These are phyloP conservation scores for Tricholoma bakamatsutake DNA, from an alignment of 768 basidiomycete genomes.

Conservation along the genomic window DNA sequence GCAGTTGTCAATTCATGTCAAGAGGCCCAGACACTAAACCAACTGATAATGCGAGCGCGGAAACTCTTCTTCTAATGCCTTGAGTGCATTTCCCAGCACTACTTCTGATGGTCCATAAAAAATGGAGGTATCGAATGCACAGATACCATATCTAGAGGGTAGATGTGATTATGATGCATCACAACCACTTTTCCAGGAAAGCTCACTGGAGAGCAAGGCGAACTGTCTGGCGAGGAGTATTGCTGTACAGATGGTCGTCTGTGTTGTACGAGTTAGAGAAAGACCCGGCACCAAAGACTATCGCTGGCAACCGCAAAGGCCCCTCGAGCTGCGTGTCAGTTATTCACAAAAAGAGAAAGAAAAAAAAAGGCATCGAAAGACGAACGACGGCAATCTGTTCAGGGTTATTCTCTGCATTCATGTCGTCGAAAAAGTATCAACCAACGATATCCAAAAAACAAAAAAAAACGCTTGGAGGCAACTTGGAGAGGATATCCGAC, in stretches of 20 bases:
- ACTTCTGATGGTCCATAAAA: constrained; percentile 81
- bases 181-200: background rate
- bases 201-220: constrained; percentile 71
- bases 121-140: constrained; percentile 76
- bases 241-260: constrained; percentile 49
- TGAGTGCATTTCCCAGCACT: constrained; percentile 61
- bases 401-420: background rate
- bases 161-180: constrained; percentile 3
- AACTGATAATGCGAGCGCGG: constrained; percentile 75
- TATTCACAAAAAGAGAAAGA: background rate
- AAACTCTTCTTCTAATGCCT: constrained; percentile 57
- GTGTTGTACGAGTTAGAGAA: constrained; percentile 65
- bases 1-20: background rate
- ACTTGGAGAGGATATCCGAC: background rate
- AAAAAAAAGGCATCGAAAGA: constrained; percentile 19
- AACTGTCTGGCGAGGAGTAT: constrained; percentile 57
- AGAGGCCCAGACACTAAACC: constrained; percentile 31
- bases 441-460: no score
- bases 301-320: constrained; percentile 32
- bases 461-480: no score
- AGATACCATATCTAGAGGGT: constrained; percentile 64
- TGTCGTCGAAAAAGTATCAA: background rate
- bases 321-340: constrained; percentile 21
- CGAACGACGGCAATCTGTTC: constrained; percentile 33
- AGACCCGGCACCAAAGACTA: constrained; percentile 70